Conservation (phyloP, 192 early-diverging fungal genomes). For the Allomyces macrogynus region DNA sequence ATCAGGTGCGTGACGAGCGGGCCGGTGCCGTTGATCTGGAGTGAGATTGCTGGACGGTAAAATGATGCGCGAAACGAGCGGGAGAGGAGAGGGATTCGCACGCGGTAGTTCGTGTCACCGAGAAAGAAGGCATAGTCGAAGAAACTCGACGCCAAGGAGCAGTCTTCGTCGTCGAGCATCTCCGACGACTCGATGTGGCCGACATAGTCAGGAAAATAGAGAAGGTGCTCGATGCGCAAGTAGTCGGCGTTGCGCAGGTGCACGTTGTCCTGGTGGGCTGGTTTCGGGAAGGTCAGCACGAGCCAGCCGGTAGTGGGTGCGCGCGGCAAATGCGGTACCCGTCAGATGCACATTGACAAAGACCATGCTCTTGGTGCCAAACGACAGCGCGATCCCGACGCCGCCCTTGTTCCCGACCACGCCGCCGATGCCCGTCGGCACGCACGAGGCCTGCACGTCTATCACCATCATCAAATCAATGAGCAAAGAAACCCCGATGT, state of each 20-base stretch:
- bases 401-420: constrained; percentile 14
- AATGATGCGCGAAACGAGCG: too few relatives aligned
- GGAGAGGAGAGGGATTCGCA: too few relatives aligned
- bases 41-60: too few relatives aligned
- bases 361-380: constrained; percentile 4
- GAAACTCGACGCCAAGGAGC: not conserved
- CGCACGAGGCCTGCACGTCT: constrained; percentile 2
- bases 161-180: too few relatives aligned
- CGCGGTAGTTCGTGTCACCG: not conserved
- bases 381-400: constrained; percentile 4
- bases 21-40: too few relatives aligned
- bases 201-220: too few relatives aligned
- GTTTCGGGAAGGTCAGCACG: not conserved
- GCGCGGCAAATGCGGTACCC: too few relatives aligned
- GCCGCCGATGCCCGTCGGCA: constrained; percentile 11
- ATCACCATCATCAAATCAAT: not conserved
- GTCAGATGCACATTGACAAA: constrained; percentile 11
- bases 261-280: constrained; percentile 9
- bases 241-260: constrained; percentile 8
- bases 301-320: too few relatives aligned
- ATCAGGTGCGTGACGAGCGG: too few relatives aligned
- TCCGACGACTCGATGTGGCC: too few relatives aligned
- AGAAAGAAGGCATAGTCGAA: not conserved
- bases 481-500: too few relatives aligned
- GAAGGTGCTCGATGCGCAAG: constrained; percentile 3